phyloP scores from a whole-genome alignment of 192 early-diverging fungal genomes.

The Coemansia sp. region DNA sequence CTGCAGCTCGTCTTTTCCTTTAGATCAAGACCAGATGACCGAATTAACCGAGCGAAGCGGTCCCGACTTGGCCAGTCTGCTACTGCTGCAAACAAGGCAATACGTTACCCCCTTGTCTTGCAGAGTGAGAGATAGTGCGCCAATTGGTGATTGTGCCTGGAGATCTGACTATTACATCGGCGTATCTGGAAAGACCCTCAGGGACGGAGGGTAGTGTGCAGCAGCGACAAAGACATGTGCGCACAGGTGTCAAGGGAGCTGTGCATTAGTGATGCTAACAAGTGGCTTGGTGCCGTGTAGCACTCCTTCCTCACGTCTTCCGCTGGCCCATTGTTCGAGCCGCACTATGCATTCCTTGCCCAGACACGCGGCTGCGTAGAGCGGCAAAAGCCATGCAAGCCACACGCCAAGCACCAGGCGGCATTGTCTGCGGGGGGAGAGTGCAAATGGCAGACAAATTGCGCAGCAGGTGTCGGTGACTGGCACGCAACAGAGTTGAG shows the following conservation, averaged over 20 bases:
- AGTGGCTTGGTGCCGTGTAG: neutral
- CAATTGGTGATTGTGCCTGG: neutral
- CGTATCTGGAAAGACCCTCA: constrained; percentile 5
- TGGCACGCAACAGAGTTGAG: neutral
- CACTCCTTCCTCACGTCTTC: neutral
- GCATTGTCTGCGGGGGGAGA: neutral
- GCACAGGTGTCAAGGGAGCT: neutral
- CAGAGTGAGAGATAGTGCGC: neutral
- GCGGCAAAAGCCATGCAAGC: constrained; percentile 4
- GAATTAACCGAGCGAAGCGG: neutral
- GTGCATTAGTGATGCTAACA: neutral
- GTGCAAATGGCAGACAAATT: neutral
- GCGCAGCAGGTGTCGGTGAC: neutral
- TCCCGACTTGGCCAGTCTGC: neutral
- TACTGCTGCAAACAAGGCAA: too few species aligned
- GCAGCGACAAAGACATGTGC: neutral
- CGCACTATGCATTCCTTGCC: neutral
- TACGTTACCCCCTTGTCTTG: too few species aligned
- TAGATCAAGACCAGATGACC: neutral
- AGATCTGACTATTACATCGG: neutral
- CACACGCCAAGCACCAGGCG: neutral
- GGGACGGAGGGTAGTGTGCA: neutral
- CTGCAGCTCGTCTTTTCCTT: neutral
- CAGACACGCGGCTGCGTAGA: neutral
- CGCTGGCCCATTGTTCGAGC: neutral